Evolutionary conservation across 176 grass and related monocot species (phyloP).

Genomic region (Musa itinerans): DNA sequence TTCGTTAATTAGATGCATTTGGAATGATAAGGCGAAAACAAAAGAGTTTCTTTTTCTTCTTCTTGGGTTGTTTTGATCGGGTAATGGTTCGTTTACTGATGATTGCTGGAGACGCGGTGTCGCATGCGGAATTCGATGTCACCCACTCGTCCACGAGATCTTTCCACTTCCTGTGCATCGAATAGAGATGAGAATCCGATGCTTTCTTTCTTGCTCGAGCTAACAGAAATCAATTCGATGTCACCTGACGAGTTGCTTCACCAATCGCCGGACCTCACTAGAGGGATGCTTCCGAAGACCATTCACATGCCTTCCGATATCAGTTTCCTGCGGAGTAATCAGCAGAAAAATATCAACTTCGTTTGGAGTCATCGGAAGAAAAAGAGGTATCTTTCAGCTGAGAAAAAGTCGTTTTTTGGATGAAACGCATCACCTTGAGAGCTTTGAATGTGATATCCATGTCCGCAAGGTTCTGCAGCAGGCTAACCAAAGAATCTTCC

Average conservation of each 20-base stretch:
- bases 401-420: background rate
- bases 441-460: slow-evolving; percentile 73
- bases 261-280: slow-evolving; percentile 50
- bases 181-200: slow-evolving; percentile 9
- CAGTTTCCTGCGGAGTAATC: slow-evolving; percentile 42
- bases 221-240: background rate
- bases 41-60: background rate
- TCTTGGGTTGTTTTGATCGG: background rate
- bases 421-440: slow-evolving; percentile 42
- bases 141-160: slow-evolving; percentile 53
- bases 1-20: slow-evolving; percentile 4
- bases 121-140: slow-evolving; percentile 38
- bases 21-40: background rate
- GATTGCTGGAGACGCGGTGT: slow-evolving; percentile 30
- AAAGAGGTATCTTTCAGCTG: background rate
- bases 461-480: slow-evolving; percentile 55
- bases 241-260: slow-evolving; percentile 71
- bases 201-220: background rate
- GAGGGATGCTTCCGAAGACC: slow-evolving; percentile 64
- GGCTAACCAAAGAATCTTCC: slow-evolving; percentile 55
- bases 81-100: slow-evolving; percentile 34
- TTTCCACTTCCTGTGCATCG: slow-evolving; percentile 69
- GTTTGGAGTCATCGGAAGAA: background rate
- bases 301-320: slow-evolving; percentile 67
- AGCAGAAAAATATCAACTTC: too few relatives aligned